phyloP scores from a whole-genome alignment of 2,329 filamentous ascomycete genomes.

The Calonectria fujianensis region DNA sequence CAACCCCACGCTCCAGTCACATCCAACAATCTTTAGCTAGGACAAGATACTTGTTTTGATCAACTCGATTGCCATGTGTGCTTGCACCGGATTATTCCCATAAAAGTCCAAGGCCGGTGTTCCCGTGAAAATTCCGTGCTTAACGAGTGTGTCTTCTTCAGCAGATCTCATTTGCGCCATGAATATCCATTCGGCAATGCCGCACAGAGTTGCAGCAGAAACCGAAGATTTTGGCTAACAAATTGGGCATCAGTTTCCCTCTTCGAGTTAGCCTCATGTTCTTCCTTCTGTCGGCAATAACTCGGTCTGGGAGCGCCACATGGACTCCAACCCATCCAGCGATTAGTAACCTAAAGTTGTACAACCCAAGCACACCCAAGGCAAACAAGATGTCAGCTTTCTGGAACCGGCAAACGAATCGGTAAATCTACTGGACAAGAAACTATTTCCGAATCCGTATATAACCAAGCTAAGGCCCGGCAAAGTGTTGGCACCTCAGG shows the following conservation, averaged over 20 bases:
- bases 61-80: neutral
- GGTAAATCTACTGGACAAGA: neutral
- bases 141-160: neutral
- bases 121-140: neutral
- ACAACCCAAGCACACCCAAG: neutral
- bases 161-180: neutral
- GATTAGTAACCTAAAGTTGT: neutral
- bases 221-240: neutral
- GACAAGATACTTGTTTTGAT: neutral
- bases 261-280: neutral
- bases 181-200: neutral
- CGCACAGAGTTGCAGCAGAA: neutral
- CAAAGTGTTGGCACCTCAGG: neutral
- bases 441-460: neutral
- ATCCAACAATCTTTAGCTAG: neutral
- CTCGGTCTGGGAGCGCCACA: neutral
- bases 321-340: neutral
- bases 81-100: neutral
- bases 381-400: neutral
- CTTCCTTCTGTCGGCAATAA: neutral
- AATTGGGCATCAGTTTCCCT: neutral
- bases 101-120: neutral
- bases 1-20: neutral
- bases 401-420: neutral
- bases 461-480: neutral